phyloP scores from a whole-genome alignment of 2,329 filamentous ascomycete species.

The Blastomyces gilchristii region DNA sequence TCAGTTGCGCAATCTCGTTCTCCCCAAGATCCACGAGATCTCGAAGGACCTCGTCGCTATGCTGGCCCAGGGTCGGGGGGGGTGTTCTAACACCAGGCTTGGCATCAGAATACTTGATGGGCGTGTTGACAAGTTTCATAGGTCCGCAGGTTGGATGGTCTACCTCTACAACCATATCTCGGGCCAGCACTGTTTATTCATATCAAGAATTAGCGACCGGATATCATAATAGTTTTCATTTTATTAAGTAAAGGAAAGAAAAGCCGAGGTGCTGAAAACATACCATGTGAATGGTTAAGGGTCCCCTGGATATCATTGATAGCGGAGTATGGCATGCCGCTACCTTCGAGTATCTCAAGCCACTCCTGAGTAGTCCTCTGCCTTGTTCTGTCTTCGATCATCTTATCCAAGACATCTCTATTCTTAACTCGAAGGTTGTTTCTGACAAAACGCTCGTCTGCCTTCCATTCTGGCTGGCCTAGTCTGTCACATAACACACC shows the following conservation, averaged over 20 bases:
- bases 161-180: constrained; percentile 82
- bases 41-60: constrained; percentile 66
- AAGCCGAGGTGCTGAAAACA: constrained; percentile 18
- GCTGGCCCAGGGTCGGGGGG: constrained; percentile 77
- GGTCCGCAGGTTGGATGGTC: constrained; percentile 74
- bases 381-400: constrained; percentile 66
- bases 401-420: constrained; percentile 62
- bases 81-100: constrained; percentile 63
- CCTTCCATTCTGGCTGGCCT: constrained; percentile 49
- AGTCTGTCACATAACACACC: constrained; percentile 50
- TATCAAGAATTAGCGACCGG: background rate
- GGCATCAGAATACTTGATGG: constrained; percentile 84
- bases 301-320: constrained; percentile 87
- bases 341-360: constrained; percentile 78
- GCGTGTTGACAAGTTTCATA: constrained; percentile 85
- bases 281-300: constrained; percentile 73
- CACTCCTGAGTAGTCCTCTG: constrained; percentile 78
- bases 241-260: background rate
- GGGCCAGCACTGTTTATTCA: constrained; percentile 47
- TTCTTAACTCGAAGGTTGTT: constrained; percentile 54
- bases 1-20: constrained; percentile 52
- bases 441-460: constrained; percentile 47
- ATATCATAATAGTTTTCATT: constrained; percentile 3
- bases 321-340: constrained; percentile 85
- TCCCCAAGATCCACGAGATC: constrained; percentile 52